Evolutionary conservation across 129 eudicot genomes (phyloP).

Genomic region (Logfia minima): DNA sequence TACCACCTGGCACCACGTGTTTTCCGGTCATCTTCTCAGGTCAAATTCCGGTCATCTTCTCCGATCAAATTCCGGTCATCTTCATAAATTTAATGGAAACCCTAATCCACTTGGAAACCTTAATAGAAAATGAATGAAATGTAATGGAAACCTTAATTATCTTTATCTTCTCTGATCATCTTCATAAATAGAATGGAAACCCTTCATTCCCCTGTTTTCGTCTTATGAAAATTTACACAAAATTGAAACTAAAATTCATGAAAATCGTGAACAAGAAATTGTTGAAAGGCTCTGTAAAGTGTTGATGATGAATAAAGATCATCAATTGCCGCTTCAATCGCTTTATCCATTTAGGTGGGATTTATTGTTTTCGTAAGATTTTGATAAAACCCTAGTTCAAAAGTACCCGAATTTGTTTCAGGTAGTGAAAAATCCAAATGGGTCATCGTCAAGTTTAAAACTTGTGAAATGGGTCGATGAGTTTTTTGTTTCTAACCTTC

Average conservation of each 20-base stretch:
- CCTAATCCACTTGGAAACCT: no score
- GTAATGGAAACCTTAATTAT: no score
- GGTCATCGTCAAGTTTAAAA: conserved; percentile 44
- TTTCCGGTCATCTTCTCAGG: no score
- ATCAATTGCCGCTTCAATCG: conserved; percentile 50
- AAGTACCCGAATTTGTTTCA: conserved; percentile 55
- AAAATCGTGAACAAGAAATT: conserved; percentile 34
- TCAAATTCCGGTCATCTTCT: no score
- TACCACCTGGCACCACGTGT: no score
- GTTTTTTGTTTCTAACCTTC: conserved; percentile 58
- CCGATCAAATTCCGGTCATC: no score
- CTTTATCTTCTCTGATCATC: no score
- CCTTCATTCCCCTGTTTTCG: conserved; percentile 50
- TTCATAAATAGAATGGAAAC: neutral
- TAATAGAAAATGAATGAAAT: no score
- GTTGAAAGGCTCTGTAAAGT: conserved; percentile 56
- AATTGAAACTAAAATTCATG: conserved; percentile 41
- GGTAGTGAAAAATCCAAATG: conserved; percentile 48
- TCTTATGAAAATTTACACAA: conserved; percentile 32
- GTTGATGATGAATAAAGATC: conserved; percentile 62
- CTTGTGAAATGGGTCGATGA: conserved; percentile 63
- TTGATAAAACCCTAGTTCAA: conserved; percentile 42
- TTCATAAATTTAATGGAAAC: no score
- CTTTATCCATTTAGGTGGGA: conserved; percentile 77
- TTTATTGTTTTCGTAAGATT: conserved; percentile 75